Evolutionary conservation across 176 grass and related monocot genomes (phyloP).

Genomic region (Avena sativa): DNA sequence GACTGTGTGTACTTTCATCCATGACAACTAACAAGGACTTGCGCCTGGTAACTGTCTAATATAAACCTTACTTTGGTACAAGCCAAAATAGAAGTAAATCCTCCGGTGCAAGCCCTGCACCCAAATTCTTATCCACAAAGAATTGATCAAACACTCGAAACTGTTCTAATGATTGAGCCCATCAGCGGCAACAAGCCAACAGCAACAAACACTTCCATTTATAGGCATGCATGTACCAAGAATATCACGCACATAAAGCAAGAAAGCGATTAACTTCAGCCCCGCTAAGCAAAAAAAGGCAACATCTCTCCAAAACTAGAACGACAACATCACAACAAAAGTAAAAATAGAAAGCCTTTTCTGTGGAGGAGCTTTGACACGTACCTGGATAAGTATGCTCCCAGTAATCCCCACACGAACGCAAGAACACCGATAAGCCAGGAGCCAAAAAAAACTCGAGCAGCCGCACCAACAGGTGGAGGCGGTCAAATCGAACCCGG

Average conservation of each 20-base stretch:
- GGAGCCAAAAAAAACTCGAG: neutral
- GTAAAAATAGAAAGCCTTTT: conserved; percentile 6
- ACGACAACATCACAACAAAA: neutral
- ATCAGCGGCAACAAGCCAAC: conserved; percentile 4
- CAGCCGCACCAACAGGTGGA: neutral
- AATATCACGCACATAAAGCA: conserved; percentile 28
- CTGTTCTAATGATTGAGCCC: conserved; percentile 15
- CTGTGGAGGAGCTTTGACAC: neutral
- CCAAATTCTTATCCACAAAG: conserved; percentile 11
- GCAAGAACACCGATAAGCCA: conserved; percentile 26
- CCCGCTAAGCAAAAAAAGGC: conserved; percentile 19
- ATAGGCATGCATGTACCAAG: conserved; percentile 21
- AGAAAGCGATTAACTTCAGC: conserved; percentile 35
- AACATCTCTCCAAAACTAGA: conserved; percentile 8
- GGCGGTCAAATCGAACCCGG: conserved; percentile 35
- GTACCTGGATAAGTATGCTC: conserved; percentile 11
- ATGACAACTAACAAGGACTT: neutral
- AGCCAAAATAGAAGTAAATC: neutral
- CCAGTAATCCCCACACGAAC: conserved; percentile 9
- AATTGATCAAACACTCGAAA: conserved; percentile 17
- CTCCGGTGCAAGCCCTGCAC: neutral
- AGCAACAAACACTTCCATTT: neutral
- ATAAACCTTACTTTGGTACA: neutral
- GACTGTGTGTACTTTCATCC: neutral
- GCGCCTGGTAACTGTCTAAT: neutral